Conservation (phyloP, 345 rosid species). For the Odontarrhena argentea region DNA sequence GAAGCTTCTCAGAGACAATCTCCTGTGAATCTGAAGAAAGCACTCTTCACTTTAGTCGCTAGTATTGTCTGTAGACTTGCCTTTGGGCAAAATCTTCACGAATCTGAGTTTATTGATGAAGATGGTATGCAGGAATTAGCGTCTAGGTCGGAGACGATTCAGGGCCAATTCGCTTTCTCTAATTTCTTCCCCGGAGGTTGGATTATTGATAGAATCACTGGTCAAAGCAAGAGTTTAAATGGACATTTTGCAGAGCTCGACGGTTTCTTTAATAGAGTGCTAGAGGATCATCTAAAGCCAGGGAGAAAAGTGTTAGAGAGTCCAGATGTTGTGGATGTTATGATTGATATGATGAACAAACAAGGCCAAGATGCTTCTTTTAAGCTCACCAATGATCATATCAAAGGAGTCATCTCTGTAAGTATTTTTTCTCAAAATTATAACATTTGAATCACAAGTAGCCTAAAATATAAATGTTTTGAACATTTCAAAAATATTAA, state of each 20-base stretch:
- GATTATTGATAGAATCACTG: slow-evolving; percentile 45
- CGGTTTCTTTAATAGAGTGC: slow-evolving; percentile 38
- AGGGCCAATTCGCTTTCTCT: slow-evolving; percentile 35
- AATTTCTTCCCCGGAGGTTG: slow-evolving; percentile 50
- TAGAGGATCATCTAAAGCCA: slow-evolving; percentile 52
- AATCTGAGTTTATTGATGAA: slow-evolving; percentile 36
- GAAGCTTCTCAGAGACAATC: slow-evolving; percentile 37
- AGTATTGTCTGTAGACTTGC: slow-evolving; percentile 43
- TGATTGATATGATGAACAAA: slow-evolving; percentile 40
- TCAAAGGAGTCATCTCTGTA: slow-evolving; percentile 62
- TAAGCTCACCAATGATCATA: slow-evolving; percentile 45
- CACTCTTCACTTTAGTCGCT: slow-evolving; percentile 38
- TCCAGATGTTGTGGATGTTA: slow-evolving; percentile 48
- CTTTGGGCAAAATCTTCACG: slow-evolving; percentile 45
- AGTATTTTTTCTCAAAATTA: not conserved
- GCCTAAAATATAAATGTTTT: no score
- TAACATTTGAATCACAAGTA: no score
- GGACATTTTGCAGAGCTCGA: slow-evolving; percentile 36
- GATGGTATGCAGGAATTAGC: slow-evolving; percentile 39
- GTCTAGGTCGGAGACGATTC: slow-evolving; percentile 35
- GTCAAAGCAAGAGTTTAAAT: slow-evolving; percentile 40
- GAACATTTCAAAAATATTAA: no score
- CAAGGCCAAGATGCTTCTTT: slow-evolving; percentile 33
- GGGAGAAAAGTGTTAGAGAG: slow-evolving; percentile 30
- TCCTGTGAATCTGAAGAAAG: slow-evolving; percentile 43